Percentiles rank a stretch among this genome's conserved stretches.
These are phyloP conservation scores for Mycena indigotica DNA, from an alignment of 768 basidiomycete species.

Conservation along the genomic window DNA sequence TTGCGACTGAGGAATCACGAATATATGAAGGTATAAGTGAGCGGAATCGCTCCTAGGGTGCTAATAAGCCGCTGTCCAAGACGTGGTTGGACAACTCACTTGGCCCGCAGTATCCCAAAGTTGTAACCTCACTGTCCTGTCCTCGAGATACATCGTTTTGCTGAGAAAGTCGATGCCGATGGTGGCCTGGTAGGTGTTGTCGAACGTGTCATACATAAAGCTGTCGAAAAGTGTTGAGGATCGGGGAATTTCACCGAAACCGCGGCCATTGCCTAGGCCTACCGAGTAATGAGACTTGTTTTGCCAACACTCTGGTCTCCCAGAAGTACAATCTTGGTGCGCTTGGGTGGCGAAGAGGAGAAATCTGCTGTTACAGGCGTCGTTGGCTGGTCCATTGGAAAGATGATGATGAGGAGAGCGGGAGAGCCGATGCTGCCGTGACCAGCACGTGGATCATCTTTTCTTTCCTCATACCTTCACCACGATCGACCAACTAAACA, in stretches of 20 bases:
- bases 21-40: constrained; percentile 99
- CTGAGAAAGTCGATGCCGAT: constrained; percentile 99
- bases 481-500: too few species aligned
- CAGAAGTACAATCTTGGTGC: constrained; percentile 94
- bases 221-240: constrained; percentile 40
- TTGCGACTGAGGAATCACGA: constrained; percentile 97
- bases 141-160: constrained; percentile 99
- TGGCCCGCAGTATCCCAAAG: constrained; percentile 99
- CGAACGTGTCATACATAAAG: constrained; percentile 99
- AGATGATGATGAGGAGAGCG: not conserved
- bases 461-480: not conserved
- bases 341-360: constrained; percentile 86
- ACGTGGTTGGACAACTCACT: constrained; percentile 42
- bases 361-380: constrained; percentile 79
- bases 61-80: constrained; percentile 3
- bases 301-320: constrained; percentile 99
- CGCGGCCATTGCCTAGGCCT: constrained; percentile 31
- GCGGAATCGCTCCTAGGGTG: constrained; percentile 86
- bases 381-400: not conserved
- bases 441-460: not conserved
- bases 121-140: constrained; percentile 95
- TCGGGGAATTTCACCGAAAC: constrained; percentile 7
- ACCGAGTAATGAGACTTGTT: constrained; percentile 97
- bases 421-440: not conserved
- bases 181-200: constrained; percentile 98